A percentile compares a stretch with the other conserved stretches of the same genome.
Evolutionary conservation across 2,329 filamentous ascomycete genomes (phyloP).

Genomic region (Aspergillus sp.): DNA sequence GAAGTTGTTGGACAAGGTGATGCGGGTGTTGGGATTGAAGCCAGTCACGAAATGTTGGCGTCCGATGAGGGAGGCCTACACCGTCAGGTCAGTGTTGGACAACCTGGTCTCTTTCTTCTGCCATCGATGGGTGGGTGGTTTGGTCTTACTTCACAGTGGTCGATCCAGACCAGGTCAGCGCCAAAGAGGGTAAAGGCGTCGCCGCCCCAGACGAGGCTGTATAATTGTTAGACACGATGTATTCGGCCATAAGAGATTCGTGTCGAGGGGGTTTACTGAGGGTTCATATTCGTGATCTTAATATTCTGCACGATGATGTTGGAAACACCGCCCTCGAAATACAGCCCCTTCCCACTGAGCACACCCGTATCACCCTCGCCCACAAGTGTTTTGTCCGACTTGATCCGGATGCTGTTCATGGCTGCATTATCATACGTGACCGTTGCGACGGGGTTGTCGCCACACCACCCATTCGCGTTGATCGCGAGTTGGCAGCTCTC

Average conservation of each 20-base stretch:
- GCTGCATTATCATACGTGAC: conserved; percentile 56
- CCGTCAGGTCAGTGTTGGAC: conserved; percentile 47
- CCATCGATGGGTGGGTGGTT: neutral
- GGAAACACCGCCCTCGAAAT: conserved; percentile 46
- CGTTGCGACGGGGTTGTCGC: conserved; percentile 27
- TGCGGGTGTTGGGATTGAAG: conserved; percentile 51
- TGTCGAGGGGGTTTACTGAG: conserved; percentile 38
- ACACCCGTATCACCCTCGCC: conserved; percentile 54
- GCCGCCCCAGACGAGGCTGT: conserved; percentile 54
- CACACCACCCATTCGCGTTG: conserved; percentile 59
- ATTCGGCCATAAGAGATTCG: too few relatives aligned
- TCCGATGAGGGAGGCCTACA: conserved; percentile 59
- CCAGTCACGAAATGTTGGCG: conserved; percentile 63
- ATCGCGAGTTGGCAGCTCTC: conserved; percentile 59
- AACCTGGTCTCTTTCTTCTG: neutral
- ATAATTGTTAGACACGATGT: too few relatives aligned
- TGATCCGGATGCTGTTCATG: conserved; percentile 51
- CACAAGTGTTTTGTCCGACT: conserved; percentile 59
- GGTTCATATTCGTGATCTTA: conserved; percentile 50
- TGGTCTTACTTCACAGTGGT: conserved; percentile 49
- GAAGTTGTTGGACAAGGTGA: conserved; percentile 61
- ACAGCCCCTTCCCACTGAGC: conserved; percentile 59
- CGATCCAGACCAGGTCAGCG: conserved; percentile 48
- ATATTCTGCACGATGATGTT: conserved; percentile 59
- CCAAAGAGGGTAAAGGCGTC: conserved; percentile 57